Base-by-base conservation (phyloP, 2,329 filamentous ascomycete species). In the Lasiodiplodia gonubiensis region DNA sequence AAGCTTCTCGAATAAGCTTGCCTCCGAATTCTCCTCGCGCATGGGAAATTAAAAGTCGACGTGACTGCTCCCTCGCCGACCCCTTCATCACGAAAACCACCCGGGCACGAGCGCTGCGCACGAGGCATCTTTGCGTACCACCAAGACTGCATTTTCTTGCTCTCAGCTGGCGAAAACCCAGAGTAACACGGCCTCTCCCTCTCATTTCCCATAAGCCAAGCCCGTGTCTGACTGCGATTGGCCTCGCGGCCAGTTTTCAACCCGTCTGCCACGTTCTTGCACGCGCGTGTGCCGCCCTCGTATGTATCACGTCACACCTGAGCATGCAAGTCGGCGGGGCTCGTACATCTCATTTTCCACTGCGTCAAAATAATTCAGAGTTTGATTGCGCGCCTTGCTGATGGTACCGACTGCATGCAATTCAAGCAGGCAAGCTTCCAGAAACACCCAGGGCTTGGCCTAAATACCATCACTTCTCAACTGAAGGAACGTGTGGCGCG, bases 1-100 rank as follows among this genome's bases (percentile, higher is more conserved):
- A 63, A 63, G 59, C 59, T 63, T 63, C 59, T 63, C 42, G 35
- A 49, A 63, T 63, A 63, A 63, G 59, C 59, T 63, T 51, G 27
- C 27, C 30, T 16, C 18, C 14, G 4, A 35, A 48, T 27, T n/a
- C 18, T 27, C n/a, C 42, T 49, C 21, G 42, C 57, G 12, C 27
- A n/a, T n/a, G 37, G 25, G 18, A 51, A n/a, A 49, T 23, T 27
- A 25, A 51, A 51, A 14, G n/a, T 14, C 6, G 25, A 48, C n/a
- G 16, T 18, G 39, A 30, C 23, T 11, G 16, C 18, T n/a, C n/a
- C n/a, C 11, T 16, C 54, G 21, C n/a, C 33, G 5, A 11, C 18
- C 16, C 57, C 21, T 35, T 61, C 57, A 27, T 49, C 42, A 35
- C 37, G 42, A 48, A 33, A 61, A 35, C 57, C 18, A 11, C 8